Evolutionary conservation across 2,329 filamentous ascomycete genomes (phyloP), one percentile per base, ranked within the genome.

Genomic region (Aspergillus tanneri): DNA sequence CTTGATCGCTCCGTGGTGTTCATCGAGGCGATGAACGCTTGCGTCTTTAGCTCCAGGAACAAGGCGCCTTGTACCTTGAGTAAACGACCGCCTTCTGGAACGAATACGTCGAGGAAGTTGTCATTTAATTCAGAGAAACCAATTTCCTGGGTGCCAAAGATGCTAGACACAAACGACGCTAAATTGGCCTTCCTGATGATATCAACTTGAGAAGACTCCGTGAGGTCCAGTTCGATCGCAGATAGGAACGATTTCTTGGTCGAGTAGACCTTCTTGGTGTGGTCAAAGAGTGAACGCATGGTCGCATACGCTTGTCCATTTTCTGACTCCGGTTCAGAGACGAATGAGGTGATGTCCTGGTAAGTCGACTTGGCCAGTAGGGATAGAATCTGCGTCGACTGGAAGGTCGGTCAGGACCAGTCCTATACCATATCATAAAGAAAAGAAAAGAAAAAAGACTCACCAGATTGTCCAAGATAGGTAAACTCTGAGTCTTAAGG

Each of bases 31-130:
- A 86, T 81, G 58, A 84, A 86, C 11, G 82, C 81, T 62, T 86
- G 83, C 1, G 83, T 85, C 66, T 86, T 86, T 14, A 86, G 67
- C 52, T 85, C 82, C 11, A 86, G 72, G 55, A 79, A 84, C 21
- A 86, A 69, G 11, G 78, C 75, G 2, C 79, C 81, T 57, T 84
- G 81, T 51, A 77, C 79, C 56, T 83, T 82, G 16, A 82, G 66
- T 18, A 86, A 63, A 9, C 79, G 73, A 28, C 75, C 76, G 19
- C 80, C 79, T 46, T 82, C 76, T 0, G 81, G 78, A 7, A 84
- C 79, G 60, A 86, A 86, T 0, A 81, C 81, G 36, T 84, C 78
- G 19, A 86, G 70, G 59, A 86, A 86, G 55, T 78, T 74, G 36
- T 83, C 77, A 58, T 86, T 82, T 35, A 86, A 67, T 53, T 85